A percentile compares a stretch with the other conserved stretches of the same genome.
phyloP scores from a whole-genome alignment of 1,139 yeast genomes.

The Blastobotrys arbuscula region DNA sequence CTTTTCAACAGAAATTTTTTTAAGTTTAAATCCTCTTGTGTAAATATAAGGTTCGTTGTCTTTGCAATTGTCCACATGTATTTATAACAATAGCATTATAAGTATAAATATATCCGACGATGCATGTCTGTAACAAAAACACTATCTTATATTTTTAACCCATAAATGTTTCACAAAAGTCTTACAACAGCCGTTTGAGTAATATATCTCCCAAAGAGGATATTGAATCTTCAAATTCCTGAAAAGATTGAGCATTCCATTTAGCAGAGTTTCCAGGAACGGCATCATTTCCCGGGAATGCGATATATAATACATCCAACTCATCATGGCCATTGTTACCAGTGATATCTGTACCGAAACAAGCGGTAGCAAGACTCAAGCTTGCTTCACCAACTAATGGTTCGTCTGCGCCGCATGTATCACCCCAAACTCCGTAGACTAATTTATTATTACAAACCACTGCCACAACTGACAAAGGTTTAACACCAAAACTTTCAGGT shows the following conservation, averaged over 20 bases:
- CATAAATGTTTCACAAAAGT: background rate
- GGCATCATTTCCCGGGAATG: slow-evolving; percentile 44
- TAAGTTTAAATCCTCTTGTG: too few relatives aligned
- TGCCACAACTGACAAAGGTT: slow-evolving; percentile 14
- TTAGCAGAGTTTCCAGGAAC: slow-evolving; percentile 26
- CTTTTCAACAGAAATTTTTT: too few relatives aligned
- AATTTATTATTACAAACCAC: slow-evolving; percentile 15
- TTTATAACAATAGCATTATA: background rate
- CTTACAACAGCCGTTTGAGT: slow-evolving; percentile 18
- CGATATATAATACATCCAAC: slow-evolving; percentile 48
- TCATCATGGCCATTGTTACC: slow-evolving; percentile 45
- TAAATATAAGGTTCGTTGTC: too few relatives aligned
- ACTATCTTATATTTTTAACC: background rate
- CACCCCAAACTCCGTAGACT: slow-evolving; percentile 16
- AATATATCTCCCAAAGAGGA: slow-evolving; percentile 9
- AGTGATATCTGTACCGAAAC: slow-evolving; percentile 14
- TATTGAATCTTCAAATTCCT: slow-evolving; percentile 15
- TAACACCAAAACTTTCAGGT: slow-evolving; percentile 11
- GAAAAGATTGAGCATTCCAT: slow-evolving; percentile 12
- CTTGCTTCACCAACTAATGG: slow-evolving; percentile 15
- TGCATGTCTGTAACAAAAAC: background rate
- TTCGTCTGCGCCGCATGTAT: slow-evolving; percentile 14
- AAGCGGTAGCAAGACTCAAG: slow-evolving; percentile 13
- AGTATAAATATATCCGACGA: background rate
- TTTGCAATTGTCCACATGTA: too few relatives aligned